Conservation (phyloP, 2,329 filamentous ascomycete species). For the Cladobotryum mycophilum region DNA sequence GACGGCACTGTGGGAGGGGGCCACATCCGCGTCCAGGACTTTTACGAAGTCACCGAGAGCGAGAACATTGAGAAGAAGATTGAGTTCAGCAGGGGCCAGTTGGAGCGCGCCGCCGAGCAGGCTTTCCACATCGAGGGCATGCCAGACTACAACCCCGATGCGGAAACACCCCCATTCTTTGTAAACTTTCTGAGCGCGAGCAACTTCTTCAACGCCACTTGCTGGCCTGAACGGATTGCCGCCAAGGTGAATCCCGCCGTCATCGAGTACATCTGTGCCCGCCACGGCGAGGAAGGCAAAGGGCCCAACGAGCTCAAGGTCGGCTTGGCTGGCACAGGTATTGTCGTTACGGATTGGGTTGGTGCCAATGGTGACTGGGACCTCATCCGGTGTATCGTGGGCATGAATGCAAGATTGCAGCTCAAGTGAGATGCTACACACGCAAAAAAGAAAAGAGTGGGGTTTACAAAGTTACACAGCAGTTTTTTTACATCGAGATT, state of each 20-base stretch:
- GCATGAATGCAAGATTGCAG: constrained; percentile 73
- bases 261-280: constrained; percentile 54
- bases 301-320: constrained; percentile 45
- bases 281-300: constrained; percentile 47
- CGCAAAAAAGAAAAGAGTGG: neutral
- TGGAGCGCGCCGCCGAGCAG: constrained; percentile 61
- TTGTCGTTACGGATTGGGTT: constrained; percentile 92
- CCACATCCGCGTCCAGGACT: constrained; percentile 82
- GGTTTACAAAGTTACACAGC: neutral
- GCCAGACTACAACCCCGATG: constrained; percentile 20
- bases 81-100: constrained; percentile 62
- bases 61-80: constrained; percentile 78
- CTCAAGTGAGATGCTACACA: constrained; percentile 1
- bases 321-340: constrained; percentile 72
- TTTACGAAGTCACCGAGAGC: constrained; percentile 77
- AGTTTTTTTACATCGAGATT: no score
- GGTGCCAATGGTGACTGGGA: constrained; percentile 86
- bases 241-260: constrained; percentile 77
- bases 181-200: constrained; percentile 87
- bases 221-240: constrained; percentile 92
- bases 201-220: constrained; percentile 88
- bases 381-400: constrained; percentile 76
- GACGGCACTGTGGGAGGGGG: constrained; percentile 65
- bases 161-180: constrained; percentile 57
- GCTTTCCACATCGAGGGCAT: constrained; percentile 38